Base-by-base conservation (phyloP, 2,329 filamentous ascomycete species). In the Sordariomycetes sp. region DNA sequence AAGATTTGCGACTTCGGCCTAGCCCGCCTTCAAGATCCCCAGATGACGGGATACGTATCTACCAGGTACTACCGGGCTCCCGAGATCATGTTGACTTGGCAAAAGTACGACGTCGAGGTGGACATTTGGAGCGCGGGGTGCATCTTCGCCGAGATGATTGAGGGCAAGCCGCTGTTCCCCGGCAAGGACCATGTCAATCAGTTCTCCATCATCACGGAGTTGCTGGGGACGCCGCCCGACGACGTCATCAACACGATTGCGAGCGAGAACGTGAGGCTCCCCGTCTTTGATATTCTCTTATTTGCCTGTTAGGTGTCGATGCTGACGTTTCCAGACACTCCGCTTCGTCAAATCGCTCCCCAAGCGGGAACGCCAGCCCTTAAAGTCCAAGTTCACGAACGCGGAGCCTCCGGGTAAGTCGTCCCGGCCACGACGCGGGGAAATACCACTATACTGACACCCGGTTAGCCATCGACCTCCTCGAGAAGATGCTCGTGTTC, bases 51-150 rank as follows among this genome's bases (percentile, higher is more conserved):
- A 64, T 99, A 99, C 69, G 94, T 99, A 60, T 97, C 94, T 53
- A 99, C 94, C 61, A 81, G 94, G 78, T 99, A 99, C 79, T 99
- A 99, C 80, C 86, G 94, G 67, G 94, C 94, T 10, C 94, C 94
- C 20, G 94, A 99, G 74, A 99, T 99, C 69, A 99, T 99, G 94
- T 90, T 99, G 69, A 97, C 94, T 62, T 99, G 94, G 94, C 94
- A 99, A 78, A 99, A 99, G 76, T 99, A 99, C 74, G 94, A 99
- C 65, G 86, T 97, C 53, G 94, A 97, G 75, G 94, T 99, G 59
- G 94, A 99, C 70, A 96, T 99, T 69, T 99, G 94, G 94, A 97
- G 94, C 70, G 92, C 92, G 20, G 94, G 94, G 60, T 99, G 94
- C 74, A 99, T 99, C 69, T 97, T 99, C 65, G 94, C 94, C 50